Conservation (phyloP, 306 rosid genomes). For the Hippophae gyantsensis region DNA sequence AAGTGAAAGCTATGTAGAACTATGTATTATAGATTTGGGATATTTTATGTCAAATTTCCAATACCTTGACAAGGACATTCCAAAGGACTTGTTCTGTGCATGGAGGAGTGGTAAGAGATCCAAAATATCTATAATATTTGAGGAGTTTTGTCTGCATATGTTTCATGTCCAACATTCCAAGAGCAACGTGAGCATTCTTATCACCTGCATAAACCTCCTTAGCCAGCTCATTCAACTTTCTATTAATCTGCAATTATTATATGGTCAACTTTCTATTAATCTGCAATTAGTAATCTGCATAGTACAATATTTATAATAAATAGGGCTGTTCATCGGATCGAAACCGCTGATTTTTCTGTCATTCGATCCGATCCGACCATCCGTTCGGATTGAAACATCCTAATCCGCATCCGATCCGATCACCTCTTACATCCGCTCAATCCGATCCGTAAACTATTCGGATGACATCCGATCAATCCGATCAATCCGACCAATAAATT, state of each 20-base stretch:
- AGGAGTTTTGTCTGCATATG: constrained; percentile 26
- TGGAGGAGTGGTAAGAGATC: constrained; percentile 86
- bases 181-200: constrained; percentile 29
- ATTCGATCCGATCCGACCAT: no score
- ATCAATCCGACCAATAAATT: no score
- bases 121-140: constrained; percentile 57
- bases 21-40: not conserved
- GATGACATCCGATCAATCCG: no score
- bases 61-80: constrained; percentile 63
- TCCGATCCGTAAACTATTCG: no score
- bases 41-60: not conserved
- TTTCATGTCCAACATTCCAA: constrained; percentile 32
- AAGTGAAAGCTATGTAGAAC: no score
- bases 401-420: no score
- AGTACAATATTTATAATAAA: no score
- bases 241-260: constrained; percentile 33
- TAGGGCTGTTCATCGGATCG: no score
- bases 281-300: constrained; percentile 28
- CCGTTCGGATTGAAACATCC: no score
- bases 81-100: constrained; percentile 65
- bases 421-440: no score
- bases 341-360: no score
- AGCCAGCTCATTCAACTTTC: constrained; percentile 32
- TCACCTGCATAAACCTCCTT: constrained; percentile 18
- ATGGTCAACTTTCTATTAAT: constrained; percentile 30